Base-by-base conservation (phyloP, 257 asterid species). In the Scutellaria minor region DNA sequence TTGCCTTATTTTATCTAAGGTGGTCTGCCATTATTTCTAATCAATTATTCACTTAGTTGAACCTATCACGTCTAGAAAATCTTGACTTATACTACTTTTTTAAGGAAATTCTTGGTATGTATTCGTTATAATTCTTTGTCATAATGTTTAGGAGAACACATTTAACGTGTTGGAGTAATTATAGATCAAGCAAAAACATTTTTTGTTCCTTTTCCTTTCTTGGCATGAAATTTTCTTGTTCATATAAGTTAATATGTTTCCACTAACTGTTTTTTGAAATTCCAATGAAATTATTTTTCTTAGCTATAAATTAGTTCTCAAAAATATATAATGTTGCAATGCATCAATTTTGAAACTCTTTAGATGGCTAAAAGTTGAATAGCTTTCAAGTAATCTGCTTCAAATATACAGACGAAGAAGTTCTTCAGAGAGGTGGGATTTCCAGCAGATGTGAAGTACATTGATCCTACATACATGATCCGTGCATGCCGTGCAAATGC, bases 401-500 rank as follows among this genome's bases (percentile, higher is more conserved):
- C 51, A 7, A 8, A 8, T 76, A 66, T 68, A 56, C 89, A 94
- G 99, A 81, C 77, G 14, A 91, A 91, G 77, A 91, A 88, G 81
- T 88, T 79, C 75, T 94, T 94, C 56, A 94, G 88, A 76, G 97
- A 69, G 77, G 56, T 75, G 3, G 99, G 93, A 61, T 78, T 72
- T 75, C 88, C 96, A 55, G 97, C 91, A 66, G 97, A 89, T 68
- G 95, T 89, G 73, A 94, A 94, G 78, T 94, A 89, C 83, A 94
- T 94, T 6, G 97, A 94, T 81, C 99, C 99, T 13, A 91, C 97
- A 55, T 94, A 94, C 81, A 94, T 94, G 97, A 91, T 94, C 78
- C 97, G 99, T 22, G 99, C 97, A 55, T 89, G 99, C 78, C 96
- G 97, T 75, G 99, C 99, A 81, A 94, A 91, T 79, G 99, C 97